These are phyloP conservation scores for Candida orba DNA, from an alignment of 805 yeast genomes.

Conservation along the genomic window DNA sequence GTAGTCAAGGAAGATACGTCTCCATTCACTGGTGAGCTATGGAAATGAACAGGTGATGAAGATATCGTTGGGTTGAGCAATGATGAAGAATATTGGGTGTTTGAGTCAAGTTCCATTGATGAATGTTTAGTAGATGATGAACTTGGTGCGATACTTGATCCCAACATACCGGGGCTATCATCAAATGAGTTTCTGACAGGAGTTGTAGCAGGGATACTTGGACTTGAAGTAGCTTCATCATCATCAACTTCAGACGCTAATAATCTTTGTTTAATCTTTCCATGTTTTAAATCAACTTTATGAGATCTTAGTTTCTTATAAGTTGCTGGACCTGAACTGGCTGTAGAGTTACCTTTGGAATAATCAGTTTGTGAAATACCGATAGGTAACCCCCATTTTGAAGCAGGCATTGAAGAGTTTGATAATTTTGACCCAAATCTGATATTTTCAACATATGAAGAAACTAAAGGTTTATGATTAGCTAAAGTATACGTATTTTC, in stretches of 20 bases:
- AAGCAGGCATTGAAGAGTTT: constrained; percentile 39
- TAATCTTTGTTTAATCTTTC: constrained; percentile 55
- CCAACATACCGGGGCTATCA: background rate
- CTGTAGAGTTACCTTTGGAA: constrained; percentile 7
- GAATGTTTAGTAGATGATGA: constrained; percentile 4
- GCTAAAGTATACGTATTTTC: background rate
- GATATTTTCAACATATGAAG: constrained; percentile 40
- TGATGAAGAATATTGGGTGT: constrained; percentile 1
- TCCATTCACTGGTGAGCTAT: background rate
- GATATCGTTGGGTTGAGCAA: background rate
- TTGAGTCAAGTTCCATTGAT: background rate
- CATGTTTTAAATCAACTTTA: constrained; percentile 49
- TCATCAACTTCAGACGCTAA: constrained; percentile 74
- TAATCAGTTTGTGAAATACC: constrained; percentile 44
- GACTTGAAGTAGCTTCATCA: constrained; percentile 30
- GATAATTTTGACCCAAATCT: constrained; percentile 42
- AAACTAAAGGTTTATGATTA: constrained; percentile 39
- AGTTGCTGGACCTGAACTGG: background rate
- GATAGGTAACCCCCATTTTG: constrained; percentile 44
- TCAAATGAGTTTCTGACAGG: background rate
- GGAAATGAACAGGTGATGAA: background rate
- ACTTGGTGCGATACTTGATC: background rate
- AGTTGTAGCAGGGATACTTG: background rate
- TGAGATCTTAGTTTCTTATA: constrained; percentile 12
- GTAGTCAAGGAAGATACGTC: background rate